Evolutionary conservation across 2,329 filamentous ascomycete genomes (phyloP).

Genomic region (Ceratocystis huliohia): DNA sequence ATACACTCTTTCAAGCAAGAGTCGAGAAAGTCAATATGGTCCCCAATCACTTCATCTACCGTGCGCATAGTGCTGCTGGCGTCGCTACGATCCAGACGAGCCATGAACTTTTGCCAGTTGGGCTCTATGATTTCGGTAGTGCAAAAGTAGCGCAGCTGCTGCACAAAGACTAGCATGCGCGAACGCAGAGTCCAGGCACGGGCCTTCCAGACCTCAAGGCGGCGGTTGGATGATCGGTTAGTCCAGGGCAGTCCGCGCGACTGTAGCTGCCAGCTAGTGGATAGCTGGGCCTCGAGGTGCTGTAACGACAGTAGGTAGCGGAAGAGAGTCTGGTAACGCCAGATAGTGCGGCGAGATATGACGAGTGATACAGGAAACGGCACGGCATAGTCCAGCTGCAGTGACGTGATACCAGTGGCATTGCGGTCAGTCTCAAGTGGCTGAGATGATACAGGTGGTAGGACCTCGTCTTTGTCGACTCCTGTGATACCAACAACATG

Average conservation of each 20-base stretch:
- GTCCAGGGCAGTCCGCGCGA: slow-evolving; percentile 71
- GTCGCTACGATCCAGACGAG: slow-evolving; percentile 56
- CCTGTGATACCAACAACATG: slow-evolving; percentile 94
- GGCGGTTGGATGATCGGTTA: slow-evolving; percentile 58
- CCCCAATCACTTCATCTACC: slow-evolving; percentile 96
- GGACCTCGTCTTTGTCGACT: slow-evolving; percentile 76
- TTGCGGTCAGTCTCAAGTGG: slow-evolving; percentile 70
- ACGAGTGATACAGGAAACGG: slow-evolving; percentile 93
- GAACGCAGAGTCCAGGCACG: slow-evolving; percentile 82
- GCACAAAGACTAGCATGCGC: slow-evolving; percentile 92
- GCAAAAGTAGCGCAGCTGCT: slow-evolving; percentile 93
- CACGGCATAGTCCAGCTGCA: slow-evolving; percentile 87
- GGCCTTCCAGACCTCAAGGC: slow-evolving; percentile 83
- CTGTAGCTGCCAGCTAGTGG: slow-evolving; percentile 81
- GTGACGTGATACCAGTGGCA: slow-evolving; percentile 77
- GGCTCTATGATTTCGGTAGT: slow-evolving; percentile 95
- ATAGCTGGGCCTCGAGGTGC: slow-evolving; percentile 77
- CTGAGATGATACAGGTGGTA: slow-evolving; percentile 58
- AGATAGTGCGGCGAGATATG: slow-evolving; percentile 91
- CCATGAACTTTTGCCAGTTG: slow-evolving; percentile 91
- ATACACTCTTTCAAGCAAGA: slow-evolving; percentile 98
- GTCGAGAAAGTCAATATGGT: slow-evolving; percentile 95
- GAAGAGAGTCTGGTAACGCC: slow-evolving; percentile 90
- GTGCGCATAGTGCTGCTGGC: slow-evolving; percentile 43
- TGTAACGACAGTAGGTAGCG: slow-evolving; percentile 83